Percentiles rank a stretch among this genome's conserved stretches.
phyloP scores from a whole-genome alignment of 2,329 filamentous ascomycete species.

The Arthrobotrys sphaeroides region DNA sequence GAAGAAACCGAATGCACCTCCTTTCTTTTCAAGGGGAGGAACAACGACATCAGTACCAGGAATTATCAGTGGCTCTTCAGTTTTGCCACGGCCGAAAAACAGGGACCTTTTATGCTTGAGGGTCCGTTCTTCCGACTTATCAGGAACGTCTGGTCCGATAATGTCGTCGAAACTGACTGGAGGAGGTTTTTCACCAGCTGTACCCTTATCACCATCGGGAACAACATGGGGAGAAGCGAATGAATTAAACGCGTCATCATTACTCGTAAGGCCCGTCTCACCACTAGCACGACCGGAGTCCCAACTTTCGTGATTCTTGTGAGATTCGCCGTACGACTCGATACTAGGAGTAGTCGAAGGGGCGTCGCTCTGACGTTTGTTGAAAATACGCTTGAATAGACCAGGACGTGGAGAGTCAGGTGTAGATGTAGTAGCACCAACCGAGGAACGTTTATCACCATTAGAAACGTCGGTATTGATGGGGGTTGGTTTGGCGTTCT shows the following conservation, averaged over 20 bases:
- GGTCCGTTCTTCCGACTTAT: not conserved
- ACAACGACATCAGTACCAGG: not conserved
- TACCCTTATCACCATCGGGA: not conserved
- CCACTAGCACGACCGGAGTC: conserved; percentile 37
- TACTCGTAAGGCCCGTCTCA: conserved; percentile 42
- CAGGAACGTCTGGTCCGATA: not conserved
- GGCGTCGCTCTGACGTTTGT: conserved; percentile 14
- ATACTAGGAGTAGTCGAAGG: conserved; percentile 41
- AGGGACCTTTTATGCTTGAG: not conserved
- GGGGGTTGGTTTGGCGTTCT: not conserved
- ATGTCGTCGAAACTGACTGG: not conserved
- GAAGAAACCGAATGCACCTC: not conserved
- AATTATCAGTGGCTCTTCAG: not conserved
- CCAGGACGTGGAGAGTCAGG: conserved; percentile 11
- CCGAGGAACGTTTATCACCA: not conserved
- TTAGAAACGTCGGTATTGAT: not conserved
- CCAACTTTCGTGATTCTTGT: conserved; percentile 36
- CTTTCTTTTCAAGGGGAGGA: not conserved
- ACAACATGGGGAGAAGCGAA: not conserved
- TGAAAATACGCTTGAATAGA: conserved; percentile 34
- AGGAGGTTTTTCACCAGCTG: not conserved
- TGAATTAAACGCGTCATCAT: conserved; percentile 16
- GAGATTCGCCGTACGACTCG: conserved; percentile 36
- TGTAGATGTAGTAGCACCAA: not conserved
- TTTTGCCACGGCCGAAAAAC: not conserved